Percentiles rank a stretch among this genome's conserved stretches.
These are phyloP conservation scores for Cladosporium austrohemisphaericum DNA, from an alignment of 2,329 filamentous ascomycete species.

Conservation along the genomic window DNA sequence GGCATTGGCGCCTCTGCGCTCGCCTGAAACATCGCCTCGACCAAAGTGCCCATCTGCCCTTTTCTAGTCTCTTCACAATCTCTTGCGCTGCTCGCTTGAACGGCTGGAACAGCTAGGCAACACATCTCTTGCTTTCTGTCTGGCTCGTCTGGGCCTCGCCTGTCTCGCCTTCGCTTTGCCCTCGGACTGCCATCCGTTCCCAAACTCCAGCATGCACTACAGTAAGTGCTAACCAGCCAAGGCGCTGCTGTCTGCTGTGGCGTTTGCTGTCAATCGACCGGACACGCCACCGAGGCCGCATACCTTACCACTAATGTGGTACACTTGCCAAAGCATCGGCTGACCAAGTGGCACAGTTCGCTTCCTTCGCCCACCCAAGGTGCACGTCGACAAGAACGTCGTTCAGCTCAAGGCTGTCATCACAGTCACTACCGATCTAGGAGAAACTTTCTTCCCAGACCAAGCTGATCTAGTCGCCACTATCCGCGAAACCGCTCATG, in stretches of 20 bases:
- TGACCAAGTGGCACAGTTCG: slow-evolving; percentile 44
- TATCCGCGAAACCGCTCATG: slow-evolving; percentile 30
- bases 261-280: not conserved
- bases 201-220: slow-evolving; percentile 25
- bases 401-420: slow-evolving; percentile 51
- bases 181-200: too few species aligned
- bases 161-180: too few species aligned
- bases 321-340: not conserved
- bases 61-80: slow-evolving; percentile 6
- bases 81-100: not conserved
- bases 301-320: not conserved
- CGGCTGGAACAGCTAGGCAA: too few species aligned
- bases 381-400: slow-evolving; percentile 38
- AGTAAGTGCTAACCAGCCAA: slow-evolving; percentile 15
- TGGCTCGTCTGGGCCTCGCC: too few species aligned
- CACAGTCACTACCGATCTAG: slow-evolving; percentile 66
- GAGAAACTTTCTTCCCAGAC: slow-evolving; percentile 58
- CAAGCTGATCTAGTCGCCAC: slow-evolving; percentile 43
- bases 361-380: slow-evolving; percentile 62
- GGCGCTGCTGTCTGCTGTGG: not conserved
- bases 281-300: too few species aligned
- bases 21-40: too few species aligned
- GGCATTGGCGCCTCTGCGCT: too few species aligned
- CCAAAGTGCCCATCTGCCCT: too few species aligned
- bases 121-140: too few species aligned